phyloP scores from a whole-genome alignment of 257 asterid genomes.

The Fraxinus excelsior region DNA sequence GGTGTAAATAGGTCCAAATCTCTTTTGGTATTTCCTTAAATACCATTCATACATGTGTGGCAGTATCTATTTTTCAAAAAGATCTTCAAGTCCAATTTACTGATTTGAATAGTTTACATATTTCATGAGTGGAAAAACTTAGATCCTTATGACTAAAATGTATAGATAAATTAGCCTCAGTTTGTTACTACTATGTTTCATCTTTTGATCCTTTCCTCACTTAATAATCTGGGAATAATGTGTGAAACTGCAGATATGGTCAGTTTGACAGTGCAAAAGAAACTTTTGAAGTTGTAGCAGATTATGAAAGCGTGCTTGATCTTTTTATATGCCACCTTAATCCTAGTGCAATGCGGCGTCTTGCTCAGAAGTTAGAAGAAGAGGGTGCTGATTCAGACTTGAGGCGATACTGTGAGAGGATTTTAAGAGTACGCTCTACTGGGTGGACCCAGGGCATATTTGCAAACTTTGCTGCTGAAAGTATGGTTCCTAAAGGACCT shows the following conservation, averaged over 20 bases:
- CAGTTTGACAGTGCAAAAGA: conserved; percentile 98
- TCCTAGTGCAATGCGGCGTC: conserved; percentile 98
- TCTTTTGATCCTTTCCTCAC: conserved; percentile 12
- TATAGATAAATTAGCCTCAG: background rate
- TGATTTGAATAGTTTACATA: conserved; percentile 1
- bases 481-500: conserved; percentile 99
- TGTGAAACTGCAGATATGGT: conserved; percentile 73
- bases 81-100: background rate
- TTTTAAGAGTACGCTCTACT: conserved; percentile 90
- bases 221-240: conserved; percentile 24
- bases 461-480: conserved; percentile 98
- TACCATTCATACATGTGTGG: background rate
- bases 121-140: conserved; percentile 1
- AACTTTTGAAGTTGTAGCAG: conserved; percentile 94
- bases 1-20: background rate
- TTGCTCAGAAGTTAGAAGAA: conserved; percentile 93
- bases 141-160: conserved; percentile 4
- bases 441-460: conserved; percentile 99
- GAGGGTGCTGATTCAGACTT: conserved; percentile 86
- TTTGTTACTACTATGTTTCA: background rate
- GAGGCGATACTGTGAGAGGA: conserved; percentile 95
- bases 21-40: background rate
- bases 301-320: conserved; percentile 95
- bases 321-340: conserved; percentile 97
- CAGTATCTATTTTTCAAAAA: conserved; percentile 9